Conservation (phyloP, 805 yeast genomes). For the Nakazawaea sp. region DNA sequence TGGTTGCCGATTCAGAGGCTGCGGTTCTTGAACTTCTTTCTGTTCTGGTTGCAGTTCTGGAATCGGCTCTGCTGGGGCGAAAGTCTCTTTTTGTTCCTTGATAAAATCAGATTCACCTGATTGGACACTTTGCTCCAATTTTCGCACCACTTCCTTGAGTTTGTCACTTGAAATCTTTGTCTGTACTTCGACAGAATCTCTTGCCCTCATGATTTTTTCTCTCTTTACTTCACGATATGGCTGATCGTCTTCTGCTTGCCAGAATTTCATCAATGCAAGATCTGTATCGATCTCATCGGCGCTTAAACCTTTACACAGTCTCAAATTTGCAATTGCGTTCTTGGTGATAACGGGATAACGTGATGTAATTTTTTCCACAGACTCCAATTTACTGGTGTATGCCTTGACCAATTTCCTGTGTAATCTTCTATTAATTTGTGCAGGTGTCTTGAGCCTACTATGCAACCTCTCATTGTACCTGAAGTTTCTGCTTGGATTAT, state of each 20-base stretch:
- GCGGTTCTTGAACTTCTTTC: no score
- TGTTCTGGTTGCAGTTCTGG: no score
- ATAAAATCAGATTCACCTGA: neutral
- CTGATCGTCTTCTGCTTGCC: slow-evolving; percentile 7
- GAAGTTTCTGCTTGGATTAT: neutral
- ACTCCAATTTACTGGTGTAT: neutral
- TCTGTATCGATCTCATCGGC: slow-evolving; percentile 5
- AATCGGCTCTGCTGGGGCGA: no score
- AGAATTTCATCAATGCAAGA: slow-evolving; percentile 5
- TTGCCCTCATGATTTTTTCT: slow-evolving; percentile 1
- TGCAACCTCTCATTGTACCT: neutral
- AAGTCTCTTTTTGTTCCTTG: neutral
- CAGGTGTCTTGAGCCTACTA: neutral
- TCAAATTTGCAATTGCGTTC: neutral
- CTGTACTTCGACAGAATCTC: neutral
- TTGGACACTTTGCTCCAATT: slow-evolving; percentile 14
- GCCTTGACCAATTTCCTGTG: neutral
- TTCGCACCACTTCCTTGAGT: neutral
- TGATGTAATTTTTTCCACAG: neutral
- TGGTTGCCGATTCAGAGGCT: no score
- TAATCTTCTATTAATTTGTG: neutral
- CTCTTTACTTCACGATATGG: neutral
- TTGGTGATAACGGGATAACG: no score
- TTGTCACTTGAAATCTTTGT: neutral
- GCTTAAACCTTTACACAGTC: slow-evolving; percentile 1